Percentiles rank a stretch among this genome's conserved stretches.
Evolutionary conservation across 140 eudicot species (phyloP).

Genomic region (Oenanthe javanica): DNA sequence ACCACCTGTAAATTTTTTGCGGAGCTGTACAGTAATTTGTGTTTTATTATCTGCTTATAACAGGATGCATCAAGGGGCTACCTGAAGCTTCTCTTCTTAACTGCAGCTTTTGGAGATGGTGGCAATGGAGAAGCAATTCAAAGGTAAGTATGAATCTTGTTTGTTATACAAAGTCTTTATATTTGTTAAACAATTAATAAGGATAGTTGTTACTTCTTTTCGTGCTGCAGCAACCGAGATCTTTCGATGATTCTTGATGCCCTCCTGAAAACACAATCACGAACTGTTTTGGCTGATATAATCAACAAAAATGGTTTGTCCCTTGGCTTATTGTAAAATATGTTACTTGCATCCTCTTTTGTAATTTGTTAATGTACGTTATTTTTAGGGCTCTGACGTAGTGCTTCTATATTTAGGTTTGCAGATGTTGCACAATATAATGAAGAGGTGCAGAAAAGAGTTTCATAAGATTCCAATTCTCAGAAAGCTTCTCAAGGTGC

Average conservation of each 20-base stretch:
- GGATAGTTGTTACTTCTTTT: not conserved
- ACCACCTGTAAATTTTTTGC: not conserved
- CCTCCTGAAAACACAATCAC: conserved; percentile 74
- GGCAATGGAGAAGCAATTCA: conserved; percentile 88
- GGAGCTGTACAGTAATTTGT: not conserved
- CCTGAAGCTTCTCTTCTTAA: conserved; percentile 72
- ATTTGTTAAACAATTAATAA: not conserved
- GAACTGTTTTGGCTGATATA: conserved; percentile 72
- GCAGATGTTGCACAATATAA: conserved; percentile 90
- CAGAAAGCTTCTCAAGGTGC: conserved; percentile 92
- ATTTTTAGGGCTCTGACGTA: not conserved
- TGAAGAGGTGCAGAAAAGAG: conserved; percentile 66
- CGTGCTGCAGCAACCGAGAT: conserved; percentile 69
- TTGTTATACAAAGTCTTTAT: not conserved
- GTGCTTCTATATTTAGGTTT: conserved; percentile 41
- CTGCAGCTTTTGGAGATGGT: conserved; percentile 71
- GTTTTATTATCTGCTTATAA: conserved; percentile 7
- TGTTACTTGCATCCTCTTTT: conserved; percentile 1
- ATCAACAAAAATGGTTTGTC: conserved; percentile 71
- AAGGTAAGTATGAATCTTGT: conserved; percentile 38
- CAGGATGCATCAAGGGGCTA: conserved; percentile 94
- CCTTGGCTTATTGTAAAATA: conserved; percentile 1
- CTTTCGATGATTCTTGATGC: conserved; percentile 97
- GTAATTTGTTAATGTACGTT: not conserved
- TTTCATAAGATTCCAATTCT: conserved; percentile 76